Base-by-base conservation (phyloP, 208 protist genomes). In the Trypanosomatidae sp. region DNA sequence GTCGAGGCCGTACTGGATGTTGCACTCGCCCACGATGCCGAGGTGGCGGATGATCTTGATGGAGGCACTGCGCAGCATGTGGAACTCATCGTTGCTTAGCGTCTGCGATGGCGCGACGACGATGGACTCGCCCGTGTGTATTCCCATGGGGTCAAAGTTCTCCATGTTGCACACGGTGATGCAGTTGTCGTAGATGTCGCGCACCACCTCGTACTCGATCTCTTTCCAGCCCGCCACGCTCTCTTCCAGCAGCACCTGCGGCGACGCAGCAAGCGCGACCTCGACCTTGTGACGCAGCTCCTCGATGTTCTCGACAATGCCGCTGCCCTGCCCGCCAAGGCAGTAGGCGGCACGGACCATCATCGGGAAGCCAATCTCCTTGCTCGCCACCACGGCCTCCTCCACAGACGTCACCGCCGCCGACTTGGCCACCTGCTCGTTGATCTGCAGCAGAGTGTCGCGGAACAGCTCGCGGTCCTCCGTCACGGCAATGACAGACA, bases 81-180 rank as follows among this genome's bases (percentile, higher is more conserved):
- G 95, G 87, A 98, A 99, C 81, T 99, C 99, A 41, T 96, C 80
- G 79, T 99, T 98, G 68, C 90, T 97, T 33, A 99, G 86, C 25
- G 98, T 99, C 88, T 99, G 97, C 30, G 98, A 99, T 33, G 99
- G 99, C 3, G 98, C 98, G 36, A 99, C 98, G 43, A 99, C 99
- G 82, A 99, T 99, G 41, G 97, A 99, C 69, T 99, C 98, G 66
- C 98, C 98, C 46, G 98, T 99, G 89, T 99, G 98, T 78, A 99
- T 97, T 49, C 98, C 98, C 74, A 98, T 91, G 33, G 96, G 97
- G 78, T 99, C 96, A 80, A 99, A 99, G 89, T 99, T 99, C 87
- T 99, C 98, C 99, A 99, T 99, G 87, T 99, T 99, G 90, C 98
- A 99, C 66, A 99, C 99, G 39, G 98, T 99, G 73, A 99, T 99